phyloP scores from a whole-genome alignment of 768 basidiomycete species.

The Leccinum aurantiacum region DNA sequence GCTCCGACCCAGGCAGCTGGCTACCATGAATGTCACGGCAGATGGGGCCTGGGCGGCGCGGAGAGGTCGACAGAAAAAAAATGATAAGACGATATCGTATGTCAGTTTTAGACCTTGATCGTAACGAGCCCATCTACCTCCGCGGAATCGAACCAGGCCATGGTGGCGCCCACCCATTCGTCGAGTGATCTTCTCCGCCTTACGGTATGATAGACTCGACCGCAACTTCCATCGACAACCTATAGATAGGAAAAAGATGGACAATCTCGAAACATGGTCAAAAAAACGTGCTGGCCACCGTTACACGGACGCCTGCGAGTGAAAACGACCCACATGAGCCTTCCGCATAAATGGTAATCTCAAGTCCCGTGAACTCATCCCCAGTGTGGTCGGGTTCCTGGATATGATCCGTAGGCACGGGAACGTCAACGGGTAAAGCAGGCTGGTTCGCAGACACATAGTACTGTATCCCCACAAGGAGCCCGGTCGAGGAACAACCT shows the following conservation, averaged over 20 bases:
- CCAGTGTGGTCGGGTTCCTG: constrained; percentile 2
- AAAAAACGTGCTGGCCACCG: constrained; percentile 9
- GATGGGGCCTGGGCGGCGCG: constrained; percentile 20
- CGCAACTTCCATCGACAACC: neutral
- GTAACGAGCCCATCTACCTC: constrained; percentile 9
- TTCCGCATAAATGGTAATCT: neutral
- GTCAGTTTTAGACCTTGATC: constrained; percentile 17
- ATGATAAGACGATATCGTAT: neutral
- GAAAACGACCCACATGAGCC: neutral
- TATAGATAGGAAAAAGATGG: neutral
- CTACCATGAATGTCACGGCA: neutral
- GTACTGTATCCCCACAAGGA: constrained; percentile 5
- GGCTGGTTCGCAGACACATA: neutral
- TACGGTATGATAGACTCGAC: constrained; percentile 5
- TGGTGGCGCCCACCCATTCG: constrained; percentile 1
- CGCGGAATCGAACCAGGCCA: constrained; percentile 22
- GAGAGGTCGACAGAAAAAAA: no score
- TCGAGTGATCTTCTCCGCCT: constrained; percentile 6
- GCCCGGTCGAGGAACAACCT: neutral
- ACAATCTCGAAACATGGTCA: neutral
- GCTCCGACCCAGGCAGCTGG: neutral
- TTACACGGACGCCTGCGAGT: constrained; percentile 7
- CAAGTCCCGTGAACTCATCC: neutral
- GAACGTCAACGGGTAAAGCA: neutral
- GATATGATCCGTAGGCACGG: constrained; percentile 19